Conservation (phyloP, 768 basidiomycete genomes). For the Dioszegia crocea region DNA sequence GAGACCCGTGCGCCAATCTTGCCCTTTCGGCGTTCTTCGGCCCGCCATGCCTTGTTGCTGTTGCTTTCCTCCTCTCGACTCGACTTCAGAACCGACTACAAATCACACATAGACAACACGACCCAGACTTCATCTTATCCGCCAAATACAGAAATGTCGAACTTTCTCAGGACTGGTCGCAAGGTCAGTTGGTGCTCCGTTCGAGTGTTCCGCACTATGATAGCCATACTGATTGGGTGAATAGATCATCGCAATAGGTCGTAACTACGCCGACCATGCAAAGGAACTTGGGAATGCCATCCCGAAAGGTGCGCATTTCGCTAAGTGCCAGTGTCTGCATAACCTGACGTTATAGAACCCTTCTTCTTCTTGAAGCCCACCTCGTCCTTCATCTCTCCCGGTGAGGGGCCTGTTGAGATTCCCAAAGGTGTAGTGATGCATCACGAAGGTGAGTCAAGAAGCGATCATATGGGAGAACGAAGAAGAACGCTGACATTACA, state of each 20-base stretch:
- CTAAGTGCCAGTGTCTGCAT: background rate
- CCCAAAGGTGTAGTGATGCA: slow-evolving; percentile 78
- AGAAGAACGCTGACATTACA: slow-evolving; percentile 27
- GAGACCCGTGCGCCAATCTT: background rate
- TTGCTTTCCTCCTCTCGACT: too few relatives aligned
- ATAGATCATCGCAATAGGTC: slow-evolving; percentile 83
- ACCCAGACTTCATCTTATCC: background rate
- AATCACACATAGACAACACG: too few relatives aligned
- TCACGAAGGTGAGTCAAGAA: slow-evolving; percentile 68
- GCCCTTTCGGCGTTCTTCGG: too few relatives aligned
- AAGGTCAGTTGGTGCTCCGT: slow-evolving; percentile 22
- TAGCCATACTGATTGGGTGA: background rate
- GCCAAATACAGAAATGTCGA: slow-evolving; percentile 36
- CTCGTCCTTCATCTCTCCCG: slow-evolving; percentile 72
- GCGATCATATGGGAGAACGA: background rate
- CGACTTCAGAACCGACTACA: too few relatives aligned
- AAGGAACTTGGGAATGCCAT: slow-evolving; percentile 84
- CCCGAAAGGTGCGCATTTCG: slow-evolving; percentile 56
- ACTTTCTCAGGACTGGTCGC: slow-evolving; percentile 36
- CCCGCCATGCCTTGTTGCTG: too few relatives aligned
- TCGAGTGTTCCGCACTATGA: background rate
- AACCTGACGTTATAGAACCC: slow-evolving; percentile 59
- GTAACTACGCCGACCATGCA: slow-evolving; percentile 83
- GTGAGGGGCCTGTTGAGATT: slow-evolving; percentile 72
- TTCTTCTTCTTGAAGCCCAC: slow-evolving; percentile 99